Conservation (phyloP, 106 monocot genomes). For the Cymbidium sinense region DNA sequence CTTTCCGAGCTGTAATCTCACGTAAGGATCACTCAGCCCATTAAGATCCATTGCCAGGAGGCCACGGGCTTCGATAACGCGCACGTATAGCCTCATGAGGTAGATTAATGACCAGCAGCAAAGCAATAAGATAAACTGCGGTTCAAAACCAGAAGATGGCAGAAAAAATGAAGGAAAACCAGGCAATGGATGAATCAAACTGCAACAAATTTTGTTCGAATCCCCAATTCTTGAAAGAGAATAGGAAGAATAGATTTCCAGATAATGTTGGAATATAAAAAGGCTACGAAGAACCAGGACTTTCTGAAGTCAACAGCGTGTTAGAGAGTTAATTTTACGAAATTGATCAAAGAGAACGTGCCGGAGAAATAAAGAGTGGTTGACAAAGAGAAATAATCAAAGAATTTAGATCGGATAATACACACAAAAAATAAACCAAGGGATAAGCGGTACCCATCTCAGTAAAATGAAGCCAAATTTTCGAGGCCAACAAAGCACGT, state of each 20-base stretch:
- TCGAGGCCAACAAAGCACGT: background rate
- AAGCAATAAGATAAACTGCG: background rate
- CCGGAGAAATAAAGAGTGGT: no score
- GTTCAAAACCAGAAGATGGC: background rate
- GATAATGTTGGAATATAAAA: background rate
- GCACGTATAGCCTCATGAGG: conserved; percentile 58
- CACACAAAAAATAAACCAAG: background rate
- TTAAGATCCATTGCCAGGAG: conserved; percentile 52
- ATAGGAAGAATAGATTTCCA: background rate
- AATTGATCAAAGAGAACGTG: no score
- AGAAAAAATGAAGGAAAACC: background rate
- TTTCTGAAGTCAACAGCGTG: no score
- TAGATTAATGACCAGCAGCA: background rate
- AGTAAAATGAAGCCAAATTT: background rate
- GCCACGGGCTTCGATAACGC: conserved; percentile 57
- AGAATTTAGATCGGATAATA: background rate
- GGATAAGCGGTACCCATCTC: background rate
- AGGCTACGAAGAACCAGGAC: no score
- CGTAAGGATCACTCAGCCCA: conserved; percentile 67
- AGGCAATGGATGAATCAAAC: background rate
- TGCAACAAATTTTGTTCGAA: background rate
- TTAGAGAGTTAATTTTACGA: no score
- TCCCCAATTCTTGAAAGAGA: background rate
- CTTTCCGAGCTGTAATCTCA: conserved; percentile 59
- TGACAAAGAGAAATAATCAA: background rate